Evolutionary conservation across 2,329 filamentous ascomycete genomes (phyloP).

Genomic region (Pseudopyrenochaeta lycopersici): DNA sequence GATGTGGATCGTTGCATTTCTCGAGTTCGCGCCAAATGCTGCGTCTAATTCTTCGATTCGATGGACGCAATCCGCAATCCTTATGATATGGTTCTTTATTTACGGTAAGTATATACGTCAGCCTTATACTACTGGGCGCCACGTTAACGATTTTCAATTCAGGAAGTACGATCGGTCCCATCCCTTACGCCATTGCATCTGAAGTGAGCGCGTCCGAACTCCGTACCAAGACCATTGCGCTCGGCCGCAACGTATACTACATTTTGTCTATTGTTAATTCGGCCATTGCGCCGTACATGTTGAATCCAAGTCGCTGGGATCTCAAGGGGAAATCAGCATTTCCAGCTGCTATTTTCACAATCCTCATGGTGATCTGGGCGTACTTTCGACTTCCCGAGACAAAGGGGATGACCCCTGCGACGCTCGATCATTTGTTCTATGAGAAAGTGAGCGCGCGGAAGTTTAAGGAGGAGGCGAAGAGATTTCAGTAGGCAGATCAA

Average conservation of each 20-base stretch:
- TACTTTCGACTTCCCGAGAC: constrained; percentile 83
- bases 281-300: constrained; percentile 17
- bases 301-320: constrained; percentile 20
- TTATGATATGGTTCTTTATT: constrained; percentile 60
- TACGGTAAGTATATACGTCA: constrained; percentile 64
- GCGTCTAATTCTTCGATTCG: constrained; percentile 52
- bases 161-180: constrained; percentile 77
- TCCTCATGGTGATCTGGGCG: constrained; percentile 71
- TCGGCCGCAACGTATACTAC: constrained; percentile 77
- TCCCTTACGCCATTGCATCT: constrained; percentile 84
- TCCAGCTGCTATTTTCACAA: constrained; percentile 76
- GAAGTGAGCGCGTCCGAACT: constrained; percentile 81
- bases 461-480: constrained; percentile 9
- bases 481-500: constrained; percentile 1
- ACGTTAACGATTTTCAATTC: background rate
- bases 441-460: constrained; percentile 20
- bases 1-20: constrained; percentile 67
- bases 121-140: too few species aligned
- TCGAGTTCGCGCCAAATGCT: constrained; percentile 63
- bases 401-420: constrained; percentile 78
- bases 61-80: constrained; percentile 20
- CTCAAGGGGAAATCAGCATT: constrained; percentile 85
- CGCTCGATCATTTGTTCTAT: constrained; percentile 84
- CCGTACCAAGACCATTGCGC: constrained; percentile 86
- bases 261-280: constrained; percentile 79